Percentiles rank a stretch among this genome's conserved stretches.
phyloP scores from a whole-genome alignment of 306 rosid species.

The Mucuna pruriens region DNA sequence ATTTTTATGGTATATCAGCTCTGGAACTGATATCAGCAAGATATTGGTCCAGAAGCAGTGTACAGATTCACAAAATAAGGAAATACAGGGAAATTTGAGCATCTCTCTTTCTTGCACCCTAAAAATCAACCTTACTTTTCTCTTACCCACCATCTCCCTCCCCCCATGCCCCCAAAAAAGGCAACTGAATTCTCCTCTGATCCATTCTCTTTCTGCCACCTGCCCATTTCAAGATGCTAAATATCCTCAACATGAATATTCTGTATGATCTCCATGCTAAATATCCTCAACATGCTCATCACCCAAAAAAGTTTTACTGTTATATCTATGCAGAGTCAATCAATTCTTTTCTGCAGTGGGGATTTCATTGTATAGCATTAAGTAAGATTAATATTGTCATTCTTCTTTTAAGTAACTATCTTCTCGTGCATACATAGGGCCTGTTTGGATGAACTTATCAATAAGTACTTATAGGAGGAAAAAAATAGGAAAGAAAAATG shows the following conservation, averaged over 20 bases:
- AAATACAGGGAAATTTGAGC: too few species aligned
- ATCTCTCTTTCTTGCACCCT: too few species aligned
- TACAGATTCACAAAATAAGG: not conserved
- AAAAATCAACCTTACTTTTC: too few species aligned
- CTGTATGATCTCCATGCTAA: not conserved
- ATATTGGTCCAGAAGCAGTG: not conserved
- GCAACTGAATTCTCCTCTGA: too few species aligned
- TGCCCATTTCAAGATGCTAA: too few species aligned
- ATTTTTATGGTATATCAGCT: not conserved
- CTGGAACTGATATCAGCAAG: not conserved
- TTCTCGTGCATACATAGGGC: not conserved
- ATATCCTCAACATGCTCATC: not conserved
- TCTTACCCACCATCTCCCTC: too few species aligned
- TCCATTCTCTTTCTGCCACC: too few species aligned
- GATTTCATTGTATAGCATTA: not conserved
- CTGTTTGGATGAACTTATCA: too few species aligned
- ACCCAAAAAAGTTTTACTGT: not conserved
- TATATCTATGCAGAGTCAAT: not conserved
- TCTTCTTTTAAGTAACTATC: slow-evolving; percentile 24
- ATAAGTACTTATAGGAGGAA: too few species aligned
- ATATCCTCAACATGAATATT: not conserved
- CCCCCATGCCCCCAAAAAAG: too few species aligned
- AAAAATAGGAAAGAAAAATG: too few species aligned
- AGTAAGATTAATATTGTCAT: not conserved
- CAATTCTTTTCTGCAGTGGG: not conserved